Evolutionary conservation across 2,329 filamentous ascomycete species (phyloP).

Genomic region (Colletotrichum sp.): DNA sequence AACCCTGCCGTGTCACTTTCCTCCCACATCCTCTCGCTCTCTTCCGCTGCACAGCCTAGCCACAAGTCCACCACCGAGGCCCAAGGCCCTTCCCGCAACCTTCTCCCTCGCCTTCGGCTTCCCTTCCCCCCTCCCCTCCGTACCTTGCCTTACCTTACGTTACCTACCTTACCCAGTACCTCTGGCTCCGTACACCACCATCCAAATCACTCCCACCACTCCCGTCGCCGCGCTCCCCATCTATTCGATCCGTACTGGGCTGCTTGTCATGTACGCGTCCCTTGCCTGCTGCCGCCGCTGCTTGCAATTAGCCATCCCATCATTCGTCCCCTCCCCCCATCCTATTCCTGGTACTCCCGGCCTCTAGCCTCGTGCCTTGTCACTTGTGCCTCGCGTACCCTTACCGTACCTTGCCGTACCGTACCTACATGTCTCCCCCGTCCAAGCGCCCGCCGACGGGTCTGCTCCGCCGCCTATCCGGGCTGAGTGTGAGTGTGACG

Average conservation of each 20-base stretch:
- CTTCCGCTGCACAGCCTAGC: not conserved
- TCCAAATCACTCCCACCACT: not conserved
- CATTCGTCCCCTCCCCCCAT: conserved; percentile 6
- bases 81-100: not conserved
- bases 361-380: not conserved
- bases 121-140: not conserved
- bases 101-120: not conserved
- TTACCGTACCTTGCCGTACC: not conserved
- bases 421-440: conserved; percentile 30
- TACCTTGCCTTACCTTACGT: not conserved
- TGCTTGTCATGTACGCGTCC: conserved; percentile 17
- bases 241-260: not conserved
- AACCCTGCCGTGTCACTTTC: not conserved
- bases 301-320: conserved; percentile 20
- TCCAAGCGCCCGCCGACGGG: conserved; percentile 32
- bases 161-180: not conserved
- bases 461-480: conserved; percentile 24
- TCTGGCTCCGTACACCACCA: not conserved
- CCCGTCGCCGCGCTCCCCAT: not conserved
- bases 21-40: not conserved
- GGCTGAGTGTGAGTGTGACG: conserved; percentile 18
- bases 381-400: not conserved
- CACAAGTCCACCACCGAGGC: not conserved
- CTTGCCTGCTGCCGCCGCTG: not conserved
- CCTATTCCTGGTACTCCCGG: not conserved